Base-by-base conservation (phyloP, 2,329 filamentous ascomycete species). In the Rutstroemia sp. region DNA sequence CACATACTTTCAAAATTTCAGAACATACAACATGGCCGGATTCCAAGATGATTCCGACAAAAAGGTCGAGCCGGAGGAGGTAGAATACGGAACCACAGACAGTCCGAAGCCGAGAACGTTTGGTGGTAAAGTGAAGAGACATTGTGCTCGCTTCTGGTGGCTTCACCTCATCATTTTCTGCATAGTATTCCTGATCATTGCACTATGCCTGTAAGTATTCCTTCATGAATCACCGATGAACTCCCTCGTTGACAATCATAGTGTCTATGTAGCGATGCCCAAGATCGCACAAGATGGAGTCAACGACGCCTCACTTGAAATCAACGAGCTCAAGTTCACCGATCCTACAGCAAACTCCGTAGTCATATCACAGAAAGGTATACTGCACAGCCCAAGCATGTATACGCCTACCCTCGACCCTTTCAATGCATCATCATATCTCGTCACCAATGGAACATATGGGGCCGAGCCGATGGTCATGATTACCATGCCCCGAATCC, bases 191-290 rank as follows among this genome's bases (percentile, higher is more conserved):
- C 68, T 86, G 45, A 72, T 83, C 19, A 68, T 85, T 51, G 67
- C 77, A 2, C 68, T 85, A 37, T 80, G 79, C 39, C 68, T 85
- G 79, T 82, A 74, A 72, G 78, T 72, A 30, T 16, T 25, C 21
- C 16, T 41, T 12, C 18, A 25, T 7, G 34, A 49, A 30, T 52
- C 52, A 45, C 23, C 16, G 25, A 5, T 39, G 19, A 42, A 25
- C 50, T 39, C 7, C 50, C 7, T 9, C 37, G 23, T 44, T 55
- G 14, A 55, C 25, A 44, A 45, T 16, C 38, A 27, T 61, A 80
- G 79, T 41, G 73, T 83, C 48, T 85, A 77, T 63, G 81, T 84
- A 52, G 81, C 69, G 3, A 80, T 83, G 63, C 81, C 81, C 18
- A 75, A 77, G 34, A 80, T 80, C 57, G 80, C 80, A 37, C 81